Base-by-base conservation (phyloP, 2,329 filamentous ascomycete genomes). In the Acephala macrosclerotiorum region DNA sequence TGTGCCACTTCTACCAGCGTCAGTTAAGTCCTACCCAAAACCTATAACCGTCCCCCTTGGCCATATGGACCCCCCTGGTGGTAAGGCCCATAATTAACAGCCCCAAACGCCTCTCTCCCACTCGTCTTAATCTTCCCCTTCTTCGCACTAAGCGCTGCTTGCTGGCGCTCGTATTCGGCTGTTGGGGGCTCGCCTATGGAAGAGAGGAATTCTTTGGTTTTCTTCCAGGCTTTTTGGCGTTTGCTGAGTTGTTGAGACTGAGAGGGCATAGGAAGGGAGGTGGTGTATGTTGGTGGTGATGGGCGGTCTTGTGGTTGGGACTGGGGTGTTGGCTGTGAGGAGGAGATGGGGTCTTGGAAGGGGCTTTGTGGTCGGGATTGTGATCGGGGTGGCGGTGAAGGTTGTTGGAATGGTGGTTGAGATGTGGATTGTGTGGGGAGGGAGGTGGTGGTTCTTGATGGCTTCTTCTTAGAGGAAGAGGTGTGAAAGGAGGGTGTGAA, bases 171-270 rank as follows among this genome's bases (percentile, higher is more conserved):
- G 45, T 66, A 69, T 11, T 63, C 65, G 1, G 67, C 68, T 14
- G 70, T 70, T 1, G 70, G 66, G 18, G 70, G 68, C 47, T 71
- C 70, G 25, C 68, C 67, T 8, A 71, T 53, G 0, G 62, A 60
- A 0, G 63, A 65, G 47, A 71, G 58, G 40, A 69, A 66, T 20
- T 68, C 62, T 49, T 71, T 71, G 11, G 69, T 68, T 49, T 67
- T 68, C 25, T 49, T 58, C 66, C 66, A 67, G 3, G 60, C 60
- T 58, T 63, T 64, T 4, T 61, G 56, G 7, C 58, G 59, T 45
- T 63, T 68, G 1, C 63, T 57, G 9, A 20, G 6, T 49, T 49
- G 33, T 42, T 20, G 9, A 25, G 47, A 12, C 9, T 20, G 26
- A 33, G 49, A 14, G 12, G 49, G 16, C 2, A 18, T 26, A 53